phyloP scores from a whole-genome alignment of 1,284 basidiomycete species.

The Cerioporus squamosus region DNA sequence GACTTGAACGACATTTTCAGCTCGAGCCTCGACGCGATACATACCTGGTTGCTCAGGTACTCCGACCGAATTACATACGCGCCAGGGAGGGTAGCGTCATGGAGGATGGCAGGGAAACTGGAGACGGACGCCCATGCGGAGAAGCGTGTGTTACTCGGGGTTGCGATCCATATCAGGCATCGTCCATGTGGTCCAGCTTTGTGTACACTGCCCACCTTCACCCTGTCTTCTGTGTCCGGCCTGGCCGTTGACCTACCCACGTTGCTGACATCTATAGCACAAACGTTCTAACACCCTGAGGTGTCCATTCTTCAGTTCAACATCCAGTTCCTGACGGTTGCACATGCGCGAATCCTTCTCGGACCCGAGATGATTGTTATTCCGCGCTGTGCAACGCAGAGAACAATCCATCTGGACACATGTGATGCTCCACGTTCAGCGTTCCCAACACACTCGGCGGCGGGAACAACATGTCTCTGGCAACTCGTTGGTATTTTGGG shows the following conservation, averaged over 20 bases:
- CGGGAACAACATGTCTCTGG: too few relatives aligned
- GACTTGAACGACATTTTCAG: conserved; percentile 12
- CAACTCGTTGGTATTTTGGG: neutral
- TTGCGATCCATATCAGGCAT: neutral
- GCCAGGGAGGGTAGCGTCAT: neutral
- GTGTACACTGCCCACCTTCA: neutral
- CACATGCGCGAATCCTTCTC: neutral
- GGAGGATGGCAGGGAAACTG: neutral
- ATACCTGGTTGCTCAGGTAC: neutral
- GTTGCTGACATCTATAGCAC: neutral
- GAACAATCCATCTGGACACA: neutral
- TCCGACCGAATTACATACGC: neutral
- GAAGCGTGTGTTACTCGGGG: conserved; percentile 9
- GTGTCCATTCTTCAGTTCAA: neutral
- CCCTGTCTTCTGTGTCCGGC: neutral
- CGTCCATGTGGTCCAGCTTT: conserved; percentile 7
- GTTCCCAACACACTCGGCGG: too few relatives aligned
- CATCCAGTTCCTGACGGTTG: neutral
- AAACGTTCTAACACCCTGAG: neutral
- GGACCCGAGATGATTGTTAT: neutral
- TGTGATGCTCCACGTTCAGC: conserved; percentile 5
- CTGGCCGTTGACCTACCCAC: neutral
- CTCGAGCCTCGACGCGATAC: neutral
- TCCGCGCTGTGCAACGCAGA: neutral
- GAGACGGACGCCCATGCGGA: conserved; percentile 1